Conservation (phyloP, 257 asterid species). For the Solanum verrucosum region DNA sequence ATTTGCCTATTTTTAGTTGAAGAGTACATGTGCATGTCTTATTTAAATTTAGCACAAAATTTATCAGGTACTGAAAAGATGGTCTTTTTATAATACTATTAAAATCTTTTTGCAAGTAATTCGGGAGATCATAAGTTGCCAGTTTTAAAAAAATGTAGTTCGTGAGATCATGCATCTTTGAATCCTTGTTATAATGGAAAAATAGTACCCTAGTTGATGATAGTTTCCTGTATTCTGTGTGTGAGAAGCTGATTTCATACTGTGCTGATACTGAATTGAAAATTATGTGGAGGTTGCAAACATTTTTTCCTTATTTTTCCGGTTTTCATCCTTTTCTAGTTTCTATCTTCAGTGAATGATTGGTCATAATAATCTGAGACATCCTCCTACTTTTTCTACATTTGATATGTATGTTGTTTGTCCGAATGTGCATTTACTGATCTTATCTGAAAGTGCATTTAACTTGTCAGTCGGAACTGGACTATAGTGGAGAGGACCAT, state of each 20-base stretch:
- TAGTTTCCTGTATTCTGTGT: not conserved
- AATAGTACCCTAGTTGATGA: not conserved
- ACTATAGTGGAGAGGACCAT: constrained; percentile 31
- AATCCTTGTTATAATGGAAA: not conserved
- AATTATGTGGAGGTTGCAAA: not conserved
- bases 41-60: not conserved
- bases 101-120: not conserved
- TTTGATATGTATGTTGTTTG: not conserved
- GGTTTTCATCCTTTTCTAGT: not conserved
- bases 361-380: not conserved
- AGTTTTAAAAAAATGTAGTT: not conserved
- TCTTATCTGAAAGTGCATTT: not conserved
- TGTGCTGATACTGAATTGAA: not conserved
- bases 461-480: constrained; percentile 25
- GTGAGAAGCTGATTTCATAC: not conserved
- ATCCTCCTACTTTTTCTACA: not conserved
- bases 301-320: not conserved
- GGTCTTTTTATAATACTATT: not conserved
- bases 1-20: not conserved
- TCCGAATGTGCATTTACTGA: not conserved
- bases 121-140: not conserved
- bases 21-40: not conserved
- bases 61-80: not conserved
- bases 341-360: not conserved
- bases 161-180: not conserved